Evolutionary conservation across 495 filamentous ascomycete species (phyloP), one percentile per base, ranked within the genome.

Genomic region (Aspergillus carlsbadensis): DNA sequence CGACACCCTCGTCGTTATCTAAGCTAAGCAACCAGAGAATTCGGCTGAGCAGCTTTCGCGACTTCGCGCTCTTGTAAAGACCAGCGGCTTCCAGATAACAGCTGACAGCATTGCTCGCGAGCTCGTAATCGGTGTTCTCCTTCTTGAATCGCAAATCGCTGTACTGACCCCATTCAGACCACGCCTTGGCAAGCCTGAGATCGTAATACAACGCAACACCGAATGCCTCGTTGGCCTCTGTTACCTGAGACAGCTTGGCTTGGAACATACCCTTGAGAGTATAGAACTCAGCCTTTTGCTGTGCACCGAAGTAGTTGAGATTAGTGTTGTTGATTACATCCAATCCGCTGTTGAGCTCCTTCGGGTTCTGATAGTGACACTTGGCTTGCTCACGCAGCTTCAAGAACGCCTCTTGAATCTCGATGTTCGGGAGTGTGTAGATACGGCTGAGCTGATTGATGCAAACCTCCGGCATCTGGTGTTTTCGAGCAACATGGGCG

Each of bases 241-340:
- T 85, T 63, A 90, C 89, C 57, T 95, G 86, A 42, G 84, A 83
- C 7, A 98, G 81, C 72, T 96, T 98, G 54, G 92, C 92, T 14
- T 97, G 78, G 79, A 99, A 99, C 95, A 99, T 99, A 44, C 95
- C 95, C 77, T 99, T 99, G 42, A 99, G 81, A 0, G 92, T 99
- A 74, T 96, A 98, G 73, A 99, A 99, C 67, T 99, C 95, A 5
- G 95, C 95, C 71, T 97, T 98, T 68, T 99, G 95, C 65, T 92
- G 86, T 6, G 88, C 78, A 54, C 91, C 94, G 68, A 99, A 99
- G 73, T 97, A 99, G 65, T 94, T 96, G 24, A 99, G 84, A 59
- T 99, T 99, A 51, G 95, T 99, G 63, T 99, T 99, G 71, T 99
- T 98, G 63, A 99, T 99, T 6, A 99, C 95, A 69, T 99, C 95